phyloP scores from a whole-genome alignment of 768 basidiomycete genomes.

The Dacryopinax spathularia region DNA sequence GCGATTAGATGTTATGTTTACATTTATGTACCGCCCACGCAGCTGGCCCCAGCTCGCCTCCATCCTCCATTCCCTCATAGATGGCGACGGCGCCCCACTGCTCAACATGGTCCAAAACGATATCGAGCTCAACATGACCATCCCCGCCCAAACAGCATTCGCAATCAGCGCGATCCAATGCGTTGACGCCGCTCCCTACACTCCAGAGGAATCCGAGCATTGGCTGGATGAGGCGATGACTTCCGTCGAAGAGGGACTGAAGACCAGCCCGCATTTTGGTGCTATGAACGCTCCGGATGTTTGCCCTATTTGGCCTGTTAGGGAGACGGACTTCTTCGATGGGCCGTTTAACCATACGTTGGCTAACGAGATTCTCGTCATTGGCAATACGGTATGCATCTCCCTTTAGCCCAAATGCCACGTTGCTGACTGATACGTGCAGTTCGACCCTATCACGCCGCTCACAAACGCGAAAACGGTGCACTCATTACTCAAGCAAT shows the following conservation, averaged over 20 bases:
- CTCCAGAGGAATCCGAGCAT: slow-evolving; percentile 12
- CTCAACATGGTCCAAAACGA: slow-evolving; percentile 13
- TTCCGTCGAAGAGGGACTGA: neutral
- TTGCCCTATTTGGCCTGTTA: slow-evolving; percentile 15
- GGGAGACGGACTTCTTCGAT: slow-evolving; percentile 11
- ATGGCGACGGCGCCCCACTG: slow-evolving; percentile 18
- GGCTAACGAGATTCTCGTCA: slow-evolving; percentile 12
- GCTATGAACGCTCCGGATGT: slow-evolving; percentile 11
- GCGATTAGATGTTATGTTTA: slow-evolving; percentile 10
- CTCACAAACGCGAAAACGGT: slow-evolving; percentile 17
- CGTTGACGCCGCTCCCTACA: slow-evolving; percentile 19
- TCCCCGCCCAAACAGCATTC: slow-evolving; percentile 13
- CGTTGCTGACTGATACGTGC: neutral
- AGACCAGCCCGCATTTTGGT: neutral
- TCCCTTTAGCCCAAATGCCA: neutral
- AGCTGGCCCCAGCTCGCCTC: slow-evolving; percentile 16
- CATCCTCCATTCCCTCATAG: slow-evolving; percentile 15
- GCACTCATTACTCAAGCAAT: slow-evolving; percentile 15
- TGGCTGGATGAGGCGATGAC: slow-evolving; percentile 18
- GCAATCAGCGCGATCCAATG: slow-evolving; percentile 22
- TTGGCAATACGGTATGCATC: slow-evolving; percentile 12
- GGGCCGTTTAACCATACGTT: slow-evolving; percentile 15
- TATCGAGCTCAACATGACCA: slow-evolving; percentile 11
- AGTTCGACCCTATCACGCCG: slow-evolving; percentile 22
- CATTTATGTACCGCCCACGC: slow-evolving; percentile 14